A percentile compares a stretch with the other conserved stretches of the same genome.
Conservation (phyloP, 2,329 filamentous ascomycete genomes). For the Aspergillus eucalypticola region DNA sequence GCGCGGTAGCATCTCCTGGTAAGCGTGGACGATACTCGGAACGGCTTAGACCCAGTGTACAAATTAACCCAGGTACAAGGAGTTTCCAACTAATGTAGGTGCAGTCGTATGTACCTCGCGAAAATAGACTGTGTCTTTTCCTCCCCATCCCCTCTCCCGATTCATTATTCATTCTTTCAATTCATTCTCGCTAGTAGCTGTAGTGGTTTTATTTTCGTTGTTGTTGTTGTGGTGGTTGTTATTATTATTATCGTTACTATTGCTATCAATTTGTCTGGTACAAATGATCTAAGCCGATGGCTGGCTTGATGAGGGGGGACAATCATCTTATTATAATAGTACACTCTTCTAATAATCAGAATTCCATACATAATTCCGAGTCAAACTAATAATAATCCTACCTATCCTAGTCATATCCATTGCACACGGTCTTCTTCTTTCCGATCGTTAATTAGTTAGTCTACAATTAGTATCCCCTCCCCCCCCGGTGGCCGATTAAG, state of each 20-base stretch:
- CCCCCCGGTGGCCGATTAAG: background rate
- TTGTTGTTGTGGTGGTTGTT: background rate
- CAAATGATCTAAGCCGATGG: background rate
- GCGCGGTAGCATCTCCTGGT: background rate
- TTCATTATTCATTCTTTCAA: too few relatives aligned
- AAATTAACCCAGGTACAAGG: background rate
- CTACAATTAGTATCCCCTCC: background rate
- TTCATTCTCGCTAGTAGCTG: too few relatives aligned
- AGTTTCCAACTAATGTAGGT: background rate
- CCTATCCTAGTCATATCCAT: background rate
- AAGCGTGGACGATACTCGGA: conserved; percentile 8
- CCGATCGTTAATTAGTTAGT: background rate
- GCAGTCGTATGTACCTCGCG: background rate
- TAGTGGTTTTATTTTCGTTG: too few relatives aligned
- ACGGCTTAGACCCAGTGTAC: conserved; percentile 1
- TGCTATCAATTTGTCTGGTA: background rate
- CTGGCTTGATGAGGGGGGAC: background rate
- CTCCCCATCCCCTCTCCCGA: too few relatives aligned
- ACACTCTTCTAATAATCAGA: background rate
- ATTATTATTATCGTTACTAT: background rate
- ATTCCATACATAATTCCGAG: background rate
- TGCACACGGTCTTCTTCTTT: background rate
- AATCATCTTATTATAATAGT: background rate
- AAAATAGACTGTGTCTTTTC: too few relatives aligned
- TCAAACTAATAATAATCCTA: background rate